Evolutionary conservation across 495 filamentous ascomycete species (phyloP).

Genomic region (Trichoderma orchidacearum): DNA sequence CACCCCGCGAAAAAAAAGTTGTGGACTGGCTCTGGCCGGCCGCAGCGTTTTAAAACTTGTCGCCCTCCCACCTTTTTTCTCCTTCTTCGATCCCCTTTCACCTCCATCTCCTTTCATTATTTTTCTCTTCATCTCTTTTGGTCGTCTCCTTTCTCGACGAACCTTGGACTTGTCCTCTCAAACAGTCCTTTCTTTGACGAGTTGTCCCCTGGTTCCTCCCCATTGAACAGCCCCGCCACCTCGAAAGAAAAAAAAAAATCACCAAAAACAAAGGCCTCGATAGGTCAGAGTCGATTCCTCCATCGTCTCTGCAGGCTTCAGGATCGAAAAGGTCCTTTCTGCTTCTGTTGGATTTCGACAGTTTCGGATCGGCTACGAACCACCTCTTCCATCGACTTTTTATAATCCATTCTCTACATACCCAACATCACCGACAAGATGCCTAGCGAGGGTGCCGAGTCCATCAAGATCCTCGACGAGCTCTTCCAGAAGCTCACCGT

Average conservation of each 20-base stretch:
- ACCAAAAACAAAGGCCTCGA: not conserved
- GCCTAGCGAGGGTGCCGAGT: constrained; percentile 32
- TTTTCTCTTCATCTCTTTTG: constrained; percentile 1
- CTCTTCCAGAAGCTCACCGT: constrained; percentile 39
- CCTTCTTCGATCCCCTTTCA: not conserved
- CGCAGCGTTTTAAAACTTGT: constrained; percentile 3
- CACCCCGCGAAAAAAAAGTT: constrained; percentile 3
- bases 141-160: not conserved
- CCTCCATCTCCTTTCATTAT: constrained; percentile 3
- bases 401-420: not conserved
- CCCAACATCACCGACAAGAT: not conserved
- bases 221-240: not conserved
- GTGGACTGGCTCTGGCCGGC: not conserved
- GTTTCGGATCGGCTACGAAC: not conserved
- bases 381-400: not conserved
- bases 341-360: not conserved
- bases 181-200: constrained; percentile 14
- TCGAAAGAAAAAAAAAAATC: not conserved
- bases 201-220: constrained; percentile 1
- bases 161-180: not conserved
- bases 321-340: not conserved
- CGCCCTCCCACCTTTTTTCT: not conserved
- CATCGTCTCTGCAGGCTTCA: constrained; percentile 1
- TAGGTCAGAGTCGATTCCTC: constrained; percentile 3
- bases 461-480: constrained; percentile 37